Conservation (phyloP, 1,284 basidiomycete genomes). For the Tremellales sp. region DNA sequence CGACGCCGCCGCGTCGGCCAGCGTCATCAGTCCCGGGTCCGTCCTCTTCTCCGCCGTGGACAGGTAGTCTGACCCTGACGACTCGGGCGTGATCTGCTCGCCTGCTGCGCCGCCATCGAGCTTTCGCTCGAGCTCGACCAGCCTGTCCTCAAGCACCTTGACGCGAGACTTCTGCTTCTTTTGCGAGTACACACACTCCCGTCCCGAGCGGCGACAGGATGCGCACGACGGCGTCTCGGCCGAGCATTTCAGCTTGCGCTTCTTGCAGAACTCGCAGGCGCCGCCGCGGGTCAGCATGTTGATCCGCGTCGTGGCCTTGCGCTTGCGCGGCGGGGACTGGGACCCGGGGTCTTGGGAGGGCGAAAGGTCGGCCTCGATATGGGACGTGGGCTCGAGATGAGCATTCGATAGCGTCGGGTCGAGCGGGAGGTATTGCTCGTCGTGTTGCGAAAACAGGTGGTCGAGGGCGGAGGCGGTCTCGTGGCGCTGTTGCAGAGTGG, state of each 20-base stretch:
- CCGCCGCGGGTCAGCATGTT: conserved; percentile 46
- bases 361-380: too few species aligned
- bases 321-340: conserved; percentile 18
- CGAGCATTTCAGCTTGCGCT: conserved; percentile 46
- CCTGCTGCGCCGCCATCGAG: conserved; percentile 11
- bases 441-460: too few species aligned
- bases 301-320: conserved; percentile 37
- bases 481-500: too few species aligned
- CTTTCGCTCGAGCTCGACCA: conserved; percentile 40
- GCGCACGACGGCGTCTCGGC: conserved; percentile 42
- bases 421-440: too few species aligned
- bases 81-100: conserved; percentile 1
- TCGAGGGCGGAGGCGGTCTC: too few species aligned
- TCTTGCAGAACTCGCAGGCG: conserved; percentile 49
- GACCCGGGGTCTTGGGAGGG: background rate
- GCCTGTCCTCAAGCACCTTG: conserved; percentile 41
- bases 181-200: conserved; percentile 45
- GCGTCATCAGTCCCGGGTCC: conserved; percentile 47
- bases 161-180: conserved; percentile 44
- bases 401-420: background rate
- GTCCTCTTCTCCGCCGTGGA: conserved; percentile 7
- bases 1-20: conserved; percentile 44
- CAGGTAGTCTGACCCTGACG: conserved; percentile 3
- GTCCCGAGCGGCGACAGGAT: conserved; percentile 34
- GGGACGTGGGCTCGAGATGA: too few species aligned